Conservation (phyloP, 257 asterid species). For the Mentha longifolia region DNA sequence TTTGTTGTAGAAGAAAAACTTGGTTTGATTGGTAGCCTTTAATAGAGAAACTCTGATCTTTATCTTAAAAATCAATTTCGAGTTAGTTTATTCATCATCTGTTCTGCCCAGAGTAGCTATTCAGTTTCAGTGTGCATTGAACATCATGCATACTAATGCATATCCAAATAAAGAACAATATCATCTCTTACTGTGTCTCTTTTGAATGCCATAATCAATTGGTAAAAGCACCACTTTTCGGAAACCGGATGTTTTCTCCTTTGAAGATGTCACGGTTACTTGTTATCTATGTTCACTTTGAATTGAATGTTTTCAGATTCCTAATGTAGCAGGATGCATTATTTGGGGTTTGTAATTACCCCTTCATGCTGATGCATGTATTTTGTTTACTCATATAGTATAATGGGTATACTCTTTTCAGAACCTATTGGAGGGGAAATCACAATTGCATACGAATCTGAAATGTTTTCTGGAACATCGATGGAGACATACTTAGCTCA, state of each 20-base stretch:
- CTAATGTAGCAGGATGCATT: constrained; percentile 23
- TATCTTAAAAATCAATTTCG: background rate
- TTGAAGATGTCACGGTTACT: constrained; percentile 22
- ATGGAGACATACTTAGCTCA: constrained; percentile 71
- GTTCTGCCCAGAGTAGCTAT: background rate
- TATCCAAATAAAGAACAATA: background rate
- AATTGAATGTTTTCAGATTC: background rate
- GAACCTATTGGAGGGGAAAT: constrained; percentile 97
- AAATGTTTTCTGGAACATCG: constrained; percentile 54
- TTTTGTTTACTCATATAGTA: constrained; percentile 25
- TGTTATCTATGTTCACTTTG: constrained; percentile 9
- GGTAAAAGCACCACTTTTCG: background rate
- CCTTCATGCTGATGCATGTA: constrained; percentile 3
- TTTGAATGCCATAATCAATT: constrained; percentile 11
- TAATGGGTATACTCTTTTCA: constrained; percentile 37
- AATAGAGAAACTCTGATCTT: constrained; percentile 4
- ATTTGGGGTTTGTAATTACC: constrained; percentile 11
- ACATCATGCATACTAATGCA: background rate
- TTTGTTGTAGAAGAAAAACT: background rate
- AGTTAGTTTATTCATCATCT: constrained; percentile 12
- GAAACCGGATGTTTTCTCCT: constrained; percentile 1
- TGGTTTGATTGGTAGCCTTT: background rate
- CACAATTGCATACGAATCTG: constrained; percentile 75
- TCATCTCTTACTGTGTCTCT: background rate
- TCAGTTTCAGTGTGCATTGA: background rate